A percentile compares a stretch with the other conserved stretches of the same genome.
Evolutionary conservation across 106 monocot genomes (phyloP).

Genomic region (Dendrobium huoshanense): DNA sequence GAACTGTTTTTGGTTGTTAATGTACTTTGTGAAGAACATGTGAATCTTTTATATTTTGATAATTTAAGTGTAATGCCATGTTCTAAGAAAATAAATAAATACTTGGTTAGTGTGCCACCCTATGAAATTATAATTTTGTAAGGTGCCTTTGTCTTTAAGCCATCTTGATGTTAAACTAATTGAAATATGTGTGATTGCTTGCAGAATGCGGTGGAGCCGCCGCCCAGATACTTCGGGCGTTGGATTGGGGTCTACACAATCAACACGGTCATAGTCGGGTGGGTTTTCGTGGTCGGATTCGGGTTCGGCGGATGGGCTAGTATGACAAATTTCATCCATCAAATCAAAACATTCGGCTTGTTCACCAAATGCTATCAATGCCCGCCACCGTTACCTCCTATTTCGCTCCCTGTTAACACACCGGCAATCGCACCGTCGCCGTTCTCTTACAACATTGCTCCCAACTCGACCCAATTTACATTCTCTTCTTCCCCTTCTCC

Average conservation of each 20-base stretch:
- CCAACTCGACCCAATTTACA: background rate
- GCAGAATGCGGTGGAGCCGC: constrained; percentile 81
- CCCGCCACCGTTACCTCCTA: constrained; percentile 23
- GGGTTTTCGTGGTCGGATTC: constrained; percentile 88
- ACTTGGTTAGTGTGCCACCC: too few species aligned
- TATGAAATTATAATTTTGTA: too few species aligned
- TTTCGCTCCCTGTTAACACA: background rate
- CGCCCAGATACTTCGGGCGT: constrained; percentile 47
- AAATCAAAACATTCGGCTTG: constrained; percentile 74
- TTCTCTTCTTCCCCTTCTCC: constrained; percentile 11
- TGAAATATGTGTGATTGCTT: background rate
- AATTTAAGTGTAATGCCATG: too few species aligned
- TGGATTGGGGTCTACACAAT: constrained; percentile 65
- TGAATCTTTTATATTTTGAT: background rate
- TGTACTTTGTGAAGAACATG: background rate
- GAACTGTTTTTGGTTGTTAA: background rate
- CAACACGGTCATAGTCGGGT: constrained; percentile 64
- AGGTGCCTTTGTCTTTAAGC: too few species aligned
- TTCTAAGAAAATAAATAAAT: too few species aligned
- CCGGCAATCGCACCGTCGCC: constrained; percentile 12
- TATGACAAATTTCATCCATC: constrained; percentile 80
- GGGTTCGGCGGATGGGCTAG: constrained; percentile 91
- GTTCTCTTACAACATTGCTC: constrained; percentile 14
- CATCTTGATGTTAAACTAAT: too few species aligned
- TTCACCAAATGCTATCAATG: constrained; percentile 95